phyloP scores from a whole-genome alignment of 2,329 filamentous ascomycete species.

The Xylariaceae sp. region DNA sequence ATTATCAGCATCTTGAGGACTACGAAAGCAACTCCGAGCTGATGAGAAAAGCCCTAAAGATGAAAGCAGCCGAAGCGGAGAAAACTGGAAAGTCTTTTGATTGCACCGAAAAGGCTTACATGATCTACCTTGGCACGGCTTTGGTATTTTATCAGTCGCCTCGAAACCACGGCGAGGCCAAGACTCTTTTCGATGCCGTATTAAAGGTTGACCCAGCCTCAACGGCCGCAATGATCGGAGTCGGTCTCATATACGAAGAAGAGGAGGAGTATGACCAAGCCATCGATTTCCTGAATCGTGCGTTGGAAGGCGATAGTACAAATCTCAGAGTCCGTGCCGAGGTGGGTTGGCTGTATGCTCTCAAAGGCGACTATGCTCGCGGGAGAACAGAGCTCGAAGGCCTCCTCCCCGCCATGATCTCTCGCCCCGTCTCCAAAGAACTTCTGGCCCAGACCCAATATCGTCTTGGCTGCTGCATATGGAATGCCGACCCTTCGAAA shows the following conservation, averaged over 20 bases:
- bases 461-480: conserved; percentile 78
- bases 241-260: conserved; percentile 88
- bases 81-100: conserved; percentile 65
- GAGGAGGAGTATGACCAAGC: conserved; percentile 83
- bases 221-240: conserved; percentile 77
- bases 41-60: conserved; percentile 65
- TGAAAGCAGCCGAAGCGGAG: conserved; percentile 54
- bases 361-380: conserved; percentile 67
- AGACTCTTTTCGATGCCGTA: conserved; percentile 76
- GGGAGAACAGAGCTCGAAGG: conserved; percentile 66
- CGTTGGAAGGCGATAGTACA: conserved; percentile 62
- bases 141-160: conserved; percentile 87
- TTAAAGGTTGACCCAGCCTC: conserved; percentile 69
- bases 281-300: conserved; percentile 71
- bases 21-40: conserved; percentile 75
- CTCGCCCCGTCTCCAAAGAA: conserved; percentile 54
- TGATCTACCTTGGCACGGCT: conserved; percentile 75
- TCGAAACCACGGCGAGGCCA: conserved; percentile 82
- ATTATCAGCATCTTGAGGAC: conserved; percentile 80
- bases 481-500: conserved; percentile 73
- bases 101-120: conserved; percentile 68
- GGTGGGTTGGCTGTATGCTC: conserved; percentile 84
- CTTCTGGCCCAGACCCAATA: conserved; percentile 84
- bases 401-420: conserved; percentile 57
- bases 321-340: conserved; percentile 81